Evolutionary conservation across 495 filamentous ascomycete species (phyloP).

Genomic region (Thermochaetoides thermophila): DNA sequence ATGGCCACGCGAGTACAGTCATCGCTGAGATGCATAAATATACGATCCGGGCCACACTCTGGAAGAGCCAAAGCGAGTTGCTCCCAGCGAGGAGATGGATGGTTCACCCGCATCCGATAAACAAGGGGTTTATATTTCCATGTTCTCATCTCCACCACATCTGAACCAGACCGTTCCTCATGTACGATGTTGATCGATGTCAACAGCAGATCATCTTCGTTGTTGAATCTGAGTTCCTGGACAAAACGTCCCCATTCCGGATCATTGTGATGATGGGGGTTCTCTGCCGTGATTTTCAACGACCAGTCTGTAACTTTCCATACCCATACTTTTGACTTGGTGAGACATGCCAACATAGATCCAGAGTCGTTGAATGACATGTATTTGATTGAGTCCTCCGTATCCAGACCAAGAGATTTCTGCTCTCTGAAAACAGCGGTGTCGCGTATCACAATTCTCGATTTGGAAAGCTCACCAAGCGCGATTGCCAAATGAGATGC

Average conservation of each 20-base stretch:
- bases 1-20: no score
- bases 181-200: no score
- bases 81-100: no score
- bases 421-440: conserved; percentile 1
- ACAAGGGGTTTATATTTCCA: no score
- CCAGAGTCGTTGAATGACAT: conserved; percentile 3
- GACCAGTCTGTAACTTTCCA: conserved; percentile 5
- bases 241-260: background rate
- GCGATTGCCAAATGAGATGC: background rate
- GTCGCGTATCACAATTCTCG: conserved; percentile 1
- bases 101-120: no score
- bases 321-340: background rate
- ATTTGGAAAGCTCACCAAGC: background rate
- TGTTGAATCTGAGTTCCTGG: conserved; percentile 1
- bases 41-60: no score
- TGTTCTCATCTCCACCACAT: no score
- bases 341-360: conserved; percentile 1
- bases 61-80: no score
- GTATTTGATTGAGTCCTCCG: no score
- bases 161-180: no score
- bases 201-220: conserved; percentile 1
- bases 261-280: no score
- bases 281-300: background rate
- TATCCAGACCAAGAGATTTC: background rate
- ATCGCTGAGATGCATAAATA: no score